These are phyloP conservation scores for Syncephalastrum contaminatum DNA, from an alignment of 371 early-diverging fungal species.

Conservation along the genomic window DNA sequence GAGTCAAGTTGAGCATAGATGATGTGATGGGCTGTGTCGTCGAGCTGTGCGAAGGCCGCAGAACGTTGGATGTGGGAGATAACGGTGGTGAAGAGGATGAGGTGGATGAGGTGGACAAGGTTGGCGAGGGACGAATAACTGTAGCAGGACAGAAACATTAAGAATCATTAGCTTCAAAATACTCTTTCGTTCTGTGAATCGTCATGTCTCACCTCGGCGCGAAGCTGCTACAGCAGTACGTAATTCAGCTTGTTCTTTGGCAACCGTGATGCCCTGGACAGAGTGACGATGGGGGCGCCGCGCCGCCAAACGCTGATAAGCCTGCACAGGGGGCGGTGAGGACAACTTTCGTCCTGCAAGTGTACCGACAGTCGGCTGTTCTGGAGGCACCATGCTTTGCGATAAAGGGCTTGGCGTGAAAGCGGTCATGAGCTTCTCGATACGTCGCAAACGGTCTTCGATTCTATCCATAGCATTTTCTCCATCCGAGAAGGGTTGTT, in stretches of 20 bases:
- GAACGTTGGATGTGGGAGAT: conserved; percentile 23
- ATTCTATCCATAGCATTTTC: conserved; percentile 40
- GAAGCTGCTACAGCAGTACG: conserved; percentile 14
- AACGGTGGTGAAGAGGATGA: conserved; percentile 16
- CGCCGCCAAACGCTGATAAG: background rate
- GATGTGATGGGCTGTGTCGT: conserved; percentile 10
- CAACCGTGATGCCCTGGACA: conserved; percentile 39
- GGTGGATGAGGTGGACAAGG: conserved; percentile 2
- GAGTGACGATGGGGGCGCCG: conserved; percentile 40
- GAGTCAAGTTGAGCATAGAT: conserved; percentile 35
- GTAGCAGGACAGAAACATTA: background rate
- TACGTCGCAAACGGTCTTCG: conserved; percentile 37
- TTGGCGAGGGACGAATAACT: background rate
- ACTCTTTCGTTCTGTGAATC: conserved; percentile 11
- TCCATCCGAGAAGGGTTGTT: conserved; percentile 1
- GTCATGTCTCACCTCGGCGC: too few relatives aligned
- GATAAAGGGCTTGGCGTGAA: conserved; percentile 19
- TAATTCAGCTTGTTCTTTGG: conserved; percentile 35
- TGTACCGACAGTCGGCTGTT: too few relatives aligned
- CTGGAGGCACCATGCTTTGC: conserved; percentile 4
- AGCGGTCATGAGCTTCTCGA: conserved; percentile 40
- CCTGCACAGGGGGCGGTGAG: conserved; percentile 4
- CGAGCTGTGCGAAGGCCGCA: conserved; percentile 1
- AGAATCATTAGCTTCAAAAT: too few relatives aligned
- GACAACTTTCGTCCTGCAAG: background rate